Evolutionary conservation across 2,329 filamentous ascomycete genomes (phyloP).

Genomic region (Phialocephala subalpina): DNA sequence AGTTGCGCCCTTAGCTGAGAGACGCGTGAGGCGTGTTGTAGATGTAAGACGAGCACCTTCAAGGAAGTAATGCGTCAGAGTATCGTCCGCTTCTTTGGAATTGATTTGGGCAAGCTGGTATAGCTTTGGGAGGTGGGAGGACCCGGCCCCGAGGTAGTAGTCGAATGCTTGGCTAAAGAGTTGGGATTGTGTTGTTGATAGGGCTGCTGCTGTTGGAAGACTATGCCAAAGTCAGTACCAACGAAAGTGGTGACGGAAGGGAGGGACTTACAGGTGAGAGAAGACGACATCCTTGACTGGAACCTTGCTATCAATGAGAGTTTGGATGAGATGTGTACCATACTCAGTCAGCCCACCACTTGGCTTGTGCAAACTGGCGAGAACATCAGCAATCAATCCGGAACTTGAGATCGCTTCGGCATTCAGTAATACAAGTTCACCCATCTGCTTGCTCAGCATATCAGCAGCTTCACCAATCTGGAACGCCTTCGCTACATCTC

Average conservation of each 20-base stretch:
- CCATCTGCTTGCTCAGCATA: conserved; percentile 65
- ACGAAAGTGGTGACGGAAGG: not conserved
- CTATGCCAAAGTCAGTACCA: conserved; percentile 24
- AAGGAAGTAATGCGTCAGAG: conserved; percentile 71
- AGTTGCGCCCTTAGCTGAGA: conserved; percentile 44
- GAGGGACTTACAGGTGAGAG: conserved; percentile 38
- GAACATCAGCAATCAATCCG: conserved; percentile 61
- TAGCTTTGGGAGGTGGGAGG: conserved; percentile 65
- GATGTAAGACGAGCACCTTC: conserved; percentile 76
- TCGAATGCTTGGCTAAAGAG: conserved; percentile 78
- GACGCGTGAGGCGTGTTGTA: conserved; percentile 60
- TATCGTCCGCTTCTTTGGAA: conserved; percentile 64
- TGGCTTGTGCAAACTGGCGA: conserved; percentile 52
- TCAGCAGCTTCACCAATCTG: conserved; percentile 65
- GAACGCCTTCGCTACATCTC: conserved; percentile 73
- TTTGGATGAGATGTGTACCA: conserved; percentile 71
- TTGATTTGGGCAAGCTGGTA: conserved; percentile 64
- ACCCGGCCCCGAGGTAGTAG: conserved; percentile 71
- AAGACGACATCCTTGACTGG: conserved; percentile 68
- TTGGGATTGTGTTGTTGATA: conserved; percentile 76
- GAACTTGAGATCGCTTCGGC: conserved; percentile 64
- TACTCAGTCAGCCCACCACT: conserved; percentile 68
- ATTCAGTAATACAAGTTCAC: conserved; percentile 67
- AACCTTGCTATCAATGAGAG: conserved; percentile 69
- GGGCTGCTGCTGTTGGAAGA: conserved; percentile 66